phyloP scores from a whole-genome alignment of 176 grass and related monocot genomes.

The Avena atlantica region DNA sequence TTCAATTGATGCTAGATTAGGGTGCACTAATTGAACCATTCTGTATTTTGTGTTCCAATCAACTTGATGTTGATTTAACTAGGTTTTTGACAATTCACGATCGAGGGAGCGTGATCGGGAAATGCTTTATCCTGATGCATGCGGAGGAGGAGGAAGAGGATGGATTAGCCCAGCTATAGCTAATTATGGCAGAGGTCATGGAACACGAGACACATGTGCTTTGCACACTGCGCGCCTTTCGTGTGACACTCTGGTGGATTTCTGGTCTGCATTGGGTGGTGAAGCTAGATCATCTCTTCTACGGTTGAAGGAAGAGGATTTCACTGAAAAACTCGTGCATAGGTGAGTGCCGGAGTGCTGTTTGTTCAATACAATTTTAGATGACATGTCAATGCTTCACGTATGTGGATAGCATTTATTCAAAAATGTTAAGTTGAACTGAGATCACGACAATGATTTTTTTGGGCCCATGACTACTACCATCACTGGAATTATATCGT shows the following conservation, averaged over 20 bases:
- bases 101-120: constrained; percentile 89
- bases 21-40: constrained; percentile 7
- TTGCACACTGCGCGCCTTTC: constrained; percentile 88
- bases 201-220: constrained; percentile 87
- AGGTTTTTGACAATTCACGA: constrained; percentile 98
- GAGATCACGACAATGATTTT: neutral
- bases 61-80: constrained; percentile 22
- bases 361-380: constrained; percentile 14
- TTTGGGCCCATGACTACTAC: neutral
- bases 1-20: neutral
- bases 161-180: constrained; percentile 95
- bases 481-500: neutral
- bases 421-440: constrained; percentile 13
- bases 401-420: neutral
- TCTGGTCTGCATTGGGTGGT: constrained; percentile 86
- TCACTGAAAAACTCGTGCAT: constrained; percentile 92
- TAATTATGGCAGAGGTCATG: constrained; percentile 77
- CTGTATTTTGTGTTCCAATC: constrained; percentile 22
- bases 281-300: constrained; percentile 92
- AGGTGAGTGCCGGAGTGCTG: constrained; percentile 54
- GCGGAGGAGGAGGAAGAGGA: constrained; percentile 91
- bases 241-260: constrained; percentile 91
- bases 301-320: constrained; percentile 96
- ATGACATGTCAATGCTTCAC: neutral
- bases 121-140: constrained; percentile 98